Evolutionary conservation across 164 flowering plant genomes (phyloP).

Genomic region (Vitis rotundifolia): DNA sequence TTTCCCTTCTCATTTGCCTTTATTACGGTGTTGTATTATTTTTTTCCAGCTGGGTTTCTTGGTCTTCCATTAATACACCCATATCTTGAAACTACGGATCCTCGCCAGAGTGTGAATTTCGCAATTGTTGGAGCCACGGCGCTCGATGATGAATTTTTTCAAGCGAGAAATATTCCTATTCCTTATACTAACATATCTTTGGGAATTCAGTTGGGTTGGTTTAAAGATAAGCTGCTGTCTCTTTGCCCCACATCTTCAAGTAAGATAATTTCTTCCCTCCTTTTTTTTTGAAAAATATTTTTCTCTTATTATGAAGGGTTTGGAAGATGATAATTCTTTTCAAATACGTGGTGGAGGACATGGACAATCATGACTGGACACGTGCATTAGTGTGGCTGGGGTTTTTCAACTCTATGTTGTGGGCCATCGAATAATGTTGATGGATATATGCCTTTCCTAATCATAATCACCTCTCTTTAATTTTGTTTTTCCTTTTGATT

Average conservation of each 20-base stretch:
- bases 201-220: conserved; percentile 18
- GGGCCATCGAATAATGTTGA: too few relatives aligned
- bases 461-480: too few relatives aligned
- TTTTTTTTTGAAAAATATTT: too few relatives aligned
- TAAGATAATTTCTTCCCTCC: neutral
- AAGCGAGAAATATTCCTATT: conserved; percentile 14
- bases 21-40: neutral
- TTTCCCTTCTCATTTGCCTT: neutral
- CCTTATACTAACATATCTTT: conserved; percentile 11
- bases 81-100: conserved; percentile 18
- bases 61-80: conserved; percentile 48
- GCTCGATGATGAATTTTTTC: conserved; percentile 28
- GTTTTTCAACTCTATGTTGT: too few relatives aligned
- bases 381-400: too few relatives aligned
- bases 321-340: too few relatives aligned
- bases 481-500: neutral
- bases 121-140: conserved; percentile 66
- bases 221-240: conserved; percentile 18
- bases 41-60: conserved; percentile 32
- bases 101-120: conserved; percentile 38
- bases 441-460: too few relatives aligned
- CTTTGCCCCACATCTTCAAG: conserved; percentile 18
- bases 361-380: too few relatives aligned
- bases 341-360: too few relatives aligned
- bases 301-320: too few relatives aligned